Evolutionary conservation across 1,139 yeast genomes (phyloP), one percentile per base, ranked within the genome.

Genomic region (Ogataea hybrid): DNA sequence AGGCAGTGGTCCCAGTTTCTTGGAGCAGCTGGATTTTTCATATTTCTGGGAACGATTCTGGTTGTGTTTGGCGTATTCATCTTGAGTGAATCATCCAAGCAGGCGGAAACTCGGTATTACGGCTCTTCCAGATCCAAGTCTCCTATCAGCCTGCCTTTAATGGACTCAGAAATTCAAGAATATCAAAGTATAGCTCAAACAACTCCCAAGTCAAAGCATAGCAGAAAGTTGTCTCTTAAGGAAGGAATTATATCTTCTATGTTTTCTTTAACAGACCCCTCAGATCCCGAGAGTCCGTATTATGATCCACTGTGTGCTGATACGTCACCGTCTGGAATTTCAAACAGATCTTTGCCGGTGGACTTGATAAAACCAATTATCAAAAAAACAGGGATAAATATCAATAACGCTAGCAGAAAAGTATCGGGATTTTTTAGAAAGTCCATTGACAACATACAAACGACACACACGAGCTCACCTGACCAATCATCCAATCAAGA

Each of bases 61-160:
- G 75, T 78, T 2, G 65, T 81, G 10, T 36, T 60, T 3, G 84
- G 84, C 3, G 89, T 82, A 1, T 67, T 77, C 43, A 62, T 72
- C 12, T 64, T 79, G 21, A 77, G 82, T 32, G 64, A 71, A 64
- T 29, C 33, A 12, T 63, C 73, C 25, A 49, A 57, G 9, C 61
- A 56, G 2, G 61, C 20, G 7, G 28, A 34, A 2, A 22, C 25
- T 9, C 44, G 32, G 21, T 17, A 10, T 10, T 8, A 25, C 3
- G 28, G 34, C 15, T 27, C 29, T 14, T 27, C 29, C 5, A 14
- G 29, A 12, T 14, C 17, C 5, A 27, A 27, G 7, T 14, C 29
- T 9, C 17, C 29, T 2, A 14, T 4, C 14, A 8, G 15, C 11
- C 8, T 14, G 31, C 16, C 51, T 20, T 28, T 41, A 20, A 6